Base-by-base conservation (phyloP, 2,329 filamentous ascomycete species). In the Fusarium ramigenum region DNA sequence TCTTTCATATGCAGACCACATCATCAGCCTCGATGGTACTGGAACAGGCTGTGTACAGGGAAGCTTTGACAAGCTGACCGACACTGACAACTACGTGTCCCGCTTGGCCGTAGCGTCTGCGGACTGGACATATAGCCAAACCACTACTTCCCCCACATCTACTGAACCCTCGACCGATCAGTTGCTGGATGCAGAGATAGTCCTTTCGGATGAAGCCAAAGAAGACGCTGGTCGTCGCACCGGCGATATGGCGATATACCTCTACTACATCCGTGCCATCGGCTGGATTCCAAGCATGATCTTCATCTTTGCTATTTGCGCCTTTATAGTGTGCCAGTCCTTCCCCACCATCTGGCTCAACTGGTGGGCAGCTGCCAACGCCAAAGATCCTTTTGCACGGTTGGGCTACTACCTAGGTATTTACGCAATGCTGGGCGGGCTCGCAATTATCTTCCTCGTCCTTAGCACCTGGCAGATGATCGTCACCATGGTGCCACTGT, bases 271-370 rank as follows among this genome's bases (percentile, higher is more conserved):
- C 14, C 73, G 66, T 5, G 75, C 70, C 19, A 77, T 71, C 7
- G 79, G 74, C 18, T 81, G 74, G 79, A 60, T 76, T 32, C 75
- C 75, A 21, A 66, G 73, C 2, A 42, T 64, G 6, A 46, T 69
- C 4, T 77, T 79, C 14, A 34, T 74, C 21, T 59, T 75, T 7
- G 70, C 74, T 9, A 77, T 79, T 44, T 59, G 67, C 40, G 70
- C 74, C 9, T 80, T 76, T 52, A 73, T 75, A 4, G 74, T 79
- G 30, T 79, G 72, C 37, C 64, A 72, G 11, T 66, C 67, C 2
- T 80, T 80, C 23, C 79, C 78, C 4, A 76, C 67, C 56, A 74
- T 78, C 32, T 79, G 77, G 77, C 56, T 79, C 32, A 71, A 75
- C 5, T 78, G 77, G 75, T 78, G 75, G 77, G 68, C 76, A 21